These are phyloP conservation scores for Neostapfia colusana DNA, from an alignment of 176 grass and related monocot species.

Conservation along the genomic window DNA sequence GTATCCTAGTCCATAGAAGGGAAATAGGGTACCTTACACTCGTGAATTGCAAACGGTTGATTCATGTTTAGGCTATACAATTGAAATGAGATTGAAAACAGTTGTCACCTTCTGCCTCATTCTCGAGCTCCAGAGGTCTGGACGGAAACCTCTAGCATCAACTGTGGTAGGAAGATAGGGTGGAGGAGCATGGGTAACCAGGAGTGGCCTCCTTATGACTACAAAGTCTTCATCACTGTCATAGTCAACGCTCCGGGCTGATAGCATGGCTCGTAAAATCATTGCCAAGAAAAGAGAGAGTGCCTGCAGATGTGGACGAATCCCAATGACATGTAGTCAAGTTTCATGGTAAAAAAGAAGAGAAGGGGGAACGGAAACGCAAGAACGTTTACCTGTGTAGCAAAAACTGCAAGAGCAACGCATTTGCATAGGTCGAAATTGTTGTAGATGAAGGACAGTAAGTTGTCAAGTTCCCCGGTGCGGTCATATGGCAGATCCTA, in stretches of 20 bases:
- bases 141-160: constrained; percentile 48
- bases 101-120: constrained; percentile 84
- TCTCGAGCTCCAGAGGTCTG: constrained; percentile 67
- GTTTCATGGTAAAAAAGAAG: neutral
- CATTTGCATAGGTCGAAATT: constrained; percentile 77
- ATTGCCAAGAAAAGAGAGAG: constrained; percentile 71
- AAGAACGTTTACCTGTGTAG: constrained; percentile 53
- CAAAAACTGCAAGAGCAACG: constrained; percentile 50
- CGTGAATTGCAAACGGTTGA: neutral
- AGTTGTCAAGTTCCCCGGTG: constrained; percentile 67
- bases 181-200: constrained; percentile 56
- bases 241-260: constrained; percentile 46
- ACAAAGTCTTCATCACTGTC: constrained; percentile 96
- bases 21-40: too few species aligned
- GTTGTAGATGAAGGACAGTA: constrained; percentile 61
- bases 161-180: constrained; percentile 52
- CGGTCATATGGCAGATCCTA: constrained; percentile 81
- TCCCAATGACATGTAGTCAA: neutral
- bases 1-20: too few species aligned
- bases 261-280: constrained; percentile 59
- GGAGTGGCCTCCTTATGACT: constrained; percentile 74
- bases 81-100: neutral
- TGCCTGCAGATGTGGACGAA: constrained; percentile 46
- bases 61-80: neutral
- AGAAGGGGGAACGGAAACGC: neutral